Evolutionary conservation across 2,329 filamentous ascomycete genomes (phyloP).

Genomic region (Cryphonectria carpinicola): DNA sequence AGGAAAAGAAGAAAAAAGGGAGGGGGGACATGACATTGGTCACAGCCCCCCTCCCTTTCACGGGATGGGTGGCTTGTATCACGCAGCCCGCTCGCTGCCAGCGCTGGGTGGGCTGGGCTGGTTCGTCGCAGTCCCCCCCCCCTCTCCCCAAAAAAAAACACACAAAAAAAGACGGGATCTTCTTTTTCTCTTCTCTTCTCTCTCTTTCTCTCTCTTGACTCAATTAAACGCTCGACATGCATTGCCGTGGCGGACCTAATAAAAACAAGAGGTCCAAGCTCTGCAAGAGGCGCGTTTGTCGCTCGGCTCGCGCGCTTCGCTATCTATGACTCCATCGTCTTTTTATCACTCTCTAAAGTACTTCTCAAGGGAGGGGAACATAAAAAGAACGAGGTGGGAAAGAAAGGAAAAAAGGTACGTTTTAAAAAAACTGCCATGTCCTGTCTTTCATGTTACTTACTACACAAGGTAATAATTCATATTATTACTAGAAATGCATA

Average conservation of each 20-base stretch:
- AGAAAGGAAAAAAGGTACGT: neutral
- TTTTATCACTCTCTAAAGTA: neutral
- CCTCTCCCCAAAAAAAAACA: too few relatives aligned
- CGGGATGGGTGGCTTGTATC: neutral
- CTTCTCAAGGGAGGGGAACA: neutral
- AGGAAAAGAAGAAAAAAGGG: neutral
- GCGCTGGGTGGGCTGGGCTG: too few relatives aligned
- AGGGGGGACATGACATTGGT: neutral
- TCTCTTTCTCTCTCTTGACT: neutral
- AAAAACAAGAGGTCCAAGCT: neutral
- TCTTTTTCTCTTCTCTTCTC: neutral
- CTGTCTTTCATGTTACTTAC: neutral
- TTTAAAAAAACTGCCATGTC: too few relatives aligned
- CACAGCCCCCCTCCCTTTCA: neutral
- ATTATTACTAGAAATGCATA: neutral
- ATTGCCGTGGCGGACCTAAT: neutral
- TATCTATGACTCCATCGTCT: neutral
- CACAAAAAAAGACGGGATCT: neutral
- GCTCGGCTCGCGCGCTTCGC: slow-evolving; percentile 11
- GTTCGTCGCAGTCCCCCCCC: neutral
- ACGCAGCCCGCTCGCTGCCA: neutral
- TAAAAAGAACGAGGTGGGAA: neutral
- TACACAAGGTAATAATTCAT: neutral
- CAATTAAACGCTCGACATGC: neutral
- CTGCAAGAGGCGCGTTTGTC: neutral